phyloP scores from a whole-genome alignment of 2,329 filamentous ascomycete genomes.

The Colletotrichum ledebouriae region DNA sequence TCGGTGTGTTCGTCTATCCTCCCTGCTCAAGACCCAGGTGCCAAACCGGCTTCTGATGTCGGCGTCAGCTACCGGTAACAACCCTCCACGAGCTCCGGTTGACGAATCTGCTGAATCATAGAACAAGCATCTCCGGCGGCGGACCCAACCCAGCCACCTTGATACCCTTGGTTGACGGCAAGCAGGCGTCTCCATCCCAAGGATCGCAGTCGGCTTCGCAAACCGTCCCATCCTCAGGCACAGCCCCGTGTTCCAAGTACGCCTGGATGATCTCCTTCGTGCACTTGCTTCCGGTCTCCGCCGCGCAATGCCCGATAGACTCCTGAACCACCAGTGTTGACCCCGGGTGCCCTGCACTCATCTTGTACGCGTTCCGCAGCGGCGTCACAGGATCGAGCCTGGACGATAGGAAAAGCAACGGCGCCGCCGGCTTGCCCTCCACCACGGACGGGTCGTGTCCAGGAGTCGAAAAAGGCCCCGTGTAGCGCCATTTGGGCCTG shows the following conservation, averaged over 20 bases:
- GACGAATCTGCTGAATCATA: background rate
- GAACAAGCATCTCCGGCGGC: background rate
- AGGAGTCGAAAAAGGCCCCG: slow-evolving; percentile 51
- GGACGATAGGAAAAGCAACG: slow-evolving; percentile 60
- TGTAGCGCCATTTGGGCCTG: slow-evolving; percentile 57
- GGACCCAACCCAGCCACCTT: background rate
- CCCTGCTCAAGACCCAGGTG: too few relatives aligned
- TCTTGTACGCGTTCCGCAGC: slow-evolving; percentile 52
- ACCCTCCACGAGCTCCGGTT: too few relatives aligned
- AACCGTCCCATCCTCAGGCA: slow-evolving; percentile 46
- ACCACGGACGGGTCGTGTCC: slow-evolving; percentile 43
- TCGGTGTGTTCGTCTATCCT: background rate
- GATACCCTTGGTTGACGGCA: slow-evolving; percentile 17
- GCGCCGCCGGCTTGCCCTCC: slow-evolving; percentile 54
- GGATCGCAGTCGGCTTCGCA: slow-evolving; percentile 45
- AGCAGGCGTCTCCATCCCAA: slow-evolving; percentile 36
- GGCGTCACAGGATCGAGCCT: slow-evolving; percentile 62
- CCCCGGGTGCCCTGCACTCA: slow-evolving; percentile 47
- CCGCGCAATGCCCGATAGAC: slow-evolving; percentile 48
- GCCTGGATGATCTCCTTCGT: slow-evolving; percentile 44
- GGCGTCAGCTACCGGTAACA: too few relatives aligned
- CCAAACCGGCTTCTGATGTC: too few relatives aligned
- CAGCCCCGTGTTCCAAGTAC: slow-evolving; percentile 49
- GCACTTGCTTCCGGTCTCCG: slow-evolving; percentile 42
- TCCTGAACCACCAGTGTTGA: slow-evolving; percentile 50